Conservation (phyloP, 192 early-diverging fungal genomes). For the Lobulomyces angularis region DNA sequence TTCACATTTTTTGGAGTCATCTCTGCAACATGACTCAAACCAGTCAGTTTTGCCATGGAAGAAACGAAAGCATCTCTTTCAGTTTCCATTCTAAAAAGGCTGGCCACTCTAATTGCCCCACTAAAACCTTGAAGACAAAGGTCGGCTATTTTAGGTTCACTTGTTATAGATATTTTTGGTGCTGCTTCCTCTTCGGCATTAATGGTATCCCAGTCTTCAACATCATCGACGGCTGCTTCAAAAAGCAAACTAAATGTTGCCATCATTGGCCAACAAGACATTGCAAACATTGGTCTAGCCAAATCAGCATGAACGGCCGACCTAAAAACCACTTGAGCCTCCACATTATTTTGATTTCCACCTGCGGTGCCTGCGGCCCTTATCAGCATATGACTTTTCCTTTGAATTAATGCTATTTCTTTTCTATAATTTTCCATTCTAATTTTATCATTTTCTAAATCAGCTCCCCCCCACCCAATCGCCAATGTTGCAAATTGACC, state of each 20-base stretch:
- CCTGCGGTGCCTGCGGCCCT: not conserved
- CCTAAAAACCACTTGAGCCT: constrained; percentile 19
- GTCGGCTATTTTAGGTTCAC: constrained; percentile 35
- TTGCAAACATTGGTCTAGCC: constrained; percentile 40
- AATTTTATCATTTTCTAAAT: constrained; percentile 28
- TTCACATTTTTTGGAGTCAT: constrained; percentile 86
- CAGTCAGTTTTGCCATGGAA: constrained; percentile 77
- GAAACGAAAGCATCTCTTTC: constrained; percentile 87
- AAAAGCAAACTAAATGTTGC: constrained; percentile 40
- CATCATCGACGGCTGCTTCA: constrained; percentile 28
- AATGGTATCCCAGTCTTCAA: constrained; percentile 27
- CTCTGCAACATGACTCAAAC: constrained; percentile 67
- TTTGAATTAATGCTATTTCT: constrained; percentile 40
- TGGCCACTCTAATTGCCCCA: constrained; percentile 63
- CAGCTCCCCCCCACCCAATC: constrained; percentile 32
- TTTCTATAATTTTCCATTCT: constrained; percentile 36
- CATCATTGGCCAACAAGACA: constrained; percentile 42
- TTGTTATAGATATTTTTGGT: not conserved
- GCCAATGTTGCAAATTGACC: constrained; percentile 34
- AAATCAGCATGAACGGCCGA: constrained; percentile 29
- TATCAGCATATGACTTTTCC: constrained; percentile 38
- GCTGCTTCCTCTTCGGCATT: constrained; percentile 15
- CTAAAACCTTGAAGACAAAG: constrained; percentile 71
- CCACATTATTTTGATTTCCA: constrained; percentile 1
- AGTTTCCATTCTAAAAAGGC: constrained; percentile 76